These are phyloP conservation scores for Diaporthe sp. DNA, from an alignment of 2,329 filamentous ascomycete genomes.

Conservation along the genomic window DNA sequence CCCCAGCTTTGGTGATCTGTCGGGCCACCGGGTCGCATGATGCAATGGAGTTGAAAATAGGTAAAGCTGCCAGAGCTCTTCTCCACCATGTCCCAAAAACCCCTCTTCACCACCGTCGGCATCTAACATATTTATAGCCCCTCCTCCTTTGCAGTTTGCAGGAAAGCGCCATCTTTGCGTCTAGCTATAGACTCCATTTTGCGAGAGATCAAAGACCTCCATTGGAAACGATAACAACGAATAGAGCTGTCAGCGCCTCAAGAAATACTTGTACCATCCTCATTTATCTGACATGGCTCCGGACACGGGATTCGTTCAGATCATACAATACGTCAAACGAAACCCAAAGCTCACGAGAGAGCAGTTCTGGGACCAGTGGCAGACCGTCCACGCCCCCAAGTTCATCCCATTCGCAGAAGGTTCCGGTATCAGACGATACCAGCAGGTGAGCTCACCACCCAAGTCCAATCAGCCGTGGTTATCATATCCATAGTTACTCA, in stretches of 20 bases:
- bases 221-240: neutral
- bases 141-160: neutral
- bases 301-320: slow-evolving; percentile 16
- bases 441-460: slow-evolving; percentile 1
- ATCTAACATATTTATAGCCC: neutral
- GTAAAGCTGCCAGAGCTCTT: neutral
- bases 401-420: slow-evolving; percentile 18
- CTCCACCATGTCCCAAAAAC: neutral
- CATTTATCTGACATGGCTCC: neutral
- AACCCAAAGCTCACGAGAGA: slow-evolving; percentile 18
- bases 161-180: neutral
- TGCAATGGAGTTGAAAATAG: slow-evolving; percentile 2
- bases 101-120: neutral
- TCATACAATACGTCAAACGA: slow-evolving; percentile 17
- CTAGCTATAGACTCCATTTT: neutral
- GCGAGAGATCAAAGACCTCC: too few species aligned
- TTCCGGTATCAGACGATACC: slow-evolving; percentile 18
- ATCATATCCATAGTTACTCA: neutral
- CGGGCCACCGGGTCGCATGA: slow-evolving; percentile 15
- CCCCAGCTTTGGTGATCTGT: slow-evolving; percentile 19
- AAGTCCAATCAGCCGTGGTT: neutral
- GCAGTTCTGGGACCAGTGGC: slow-evolving; percentile 28
- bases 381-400: slow-evolving; percentile 7
- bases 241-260: neutral
- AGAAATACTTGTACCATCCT: neutral